Conservation (phyloP, 176 grass and related monocot species). For the Sorghum bicolor region DNA sequence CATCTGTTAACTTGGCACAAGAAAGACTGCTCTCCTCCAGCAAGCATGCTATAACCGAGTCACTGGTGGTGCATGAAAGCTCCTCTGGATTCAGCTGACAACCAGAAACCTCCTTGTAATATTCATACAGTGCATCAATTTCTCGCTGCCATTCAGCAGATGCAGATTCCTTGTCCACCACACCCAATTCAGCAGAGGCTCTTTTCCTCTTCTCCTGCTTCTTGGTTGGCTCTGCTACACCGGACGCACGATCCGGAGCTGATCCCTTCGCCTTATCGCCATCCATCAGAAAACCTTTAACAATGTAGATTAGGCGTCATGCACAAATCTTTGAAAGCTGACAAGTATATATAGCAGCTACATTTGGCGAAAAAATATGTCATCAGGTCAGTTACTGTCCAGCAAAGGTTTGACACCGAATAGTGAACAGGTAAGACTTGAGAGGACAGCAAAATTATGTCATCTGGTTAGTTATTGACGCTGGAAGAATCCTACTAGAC, state of each 20-base stretch:
- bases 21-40: constrained; percentile 48
- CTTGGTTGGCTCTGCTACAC: background rate
- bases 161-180: background rate
- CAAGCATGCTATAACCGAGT: constrained; percentile 37
- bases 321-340: background rate
- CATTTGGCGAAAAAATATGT: background rate
- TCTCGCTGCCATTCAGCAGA: constrained; percentile 1
- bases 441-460: background rate
- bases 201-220: constrained; percentile 30
- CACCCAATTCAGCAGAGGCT: background rate
- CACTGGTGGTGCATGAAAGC: background rate
- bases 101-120: constrained; percentile 27
- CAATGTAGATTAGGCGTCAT: background rate
- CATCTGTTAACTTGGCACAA: constrained; percentile 32
- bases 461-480: background rate
- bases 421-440: background rate
- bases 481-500: background rate
- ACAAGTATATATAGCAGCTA: constrained; percentile 3
- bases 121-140: constrained; percentile 26
- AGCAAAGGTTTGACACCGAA: background rate
- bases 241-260: background rate
- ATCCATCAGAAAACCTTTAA: constrained; percentile 22
- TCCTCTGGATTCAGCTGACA: background rate
- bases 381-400: background rate
- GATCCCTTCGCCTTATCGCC: background rate